Evolutionary conservation across 108 stramenopile genomes (phyloP).

Genomic region (Cyclotella choctawhatcheeana): DNA sequence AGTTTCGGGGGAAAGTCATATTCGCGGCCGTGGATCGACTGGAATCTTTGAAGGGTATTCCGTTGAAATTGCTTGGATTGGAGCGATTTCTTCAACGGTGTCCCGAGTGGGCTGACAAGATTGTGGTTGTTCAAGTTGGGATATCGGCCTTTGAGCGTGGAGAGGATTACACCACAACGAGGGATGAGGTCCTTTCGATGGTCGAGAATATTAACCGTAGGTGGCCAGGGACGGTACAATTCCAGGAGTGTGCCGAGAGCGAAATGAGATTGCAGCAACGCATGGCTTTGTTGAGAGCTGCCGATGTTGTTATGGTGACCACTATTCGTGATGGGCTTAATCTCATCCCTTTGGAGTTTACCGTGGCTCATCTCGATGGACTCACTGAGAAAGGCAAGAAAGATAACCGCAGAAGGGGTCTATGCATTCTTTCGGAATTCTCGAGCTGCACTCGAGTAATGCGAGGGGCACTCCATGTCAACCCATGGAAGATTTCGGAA

Average conservation of each 20-base stretch:
- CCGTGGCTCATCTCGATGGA: slow-evolving; percentile 95
- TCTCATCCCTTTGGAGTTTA: slow-evolving; percentile 95
- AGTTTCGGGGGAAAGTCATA: slow-evolving; percentile 82
- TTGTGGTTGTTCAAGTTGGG: slow-evolving; percentile 96
- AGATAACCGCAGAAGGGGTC: slow-evolving; percentile 88
- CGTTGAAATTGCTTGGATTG: slow-evolving; percentile 94
- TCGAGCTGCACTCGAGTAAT: slow-evolving; percentile 95
- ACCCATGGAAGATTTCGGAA: slow-evolving; percentile 93
- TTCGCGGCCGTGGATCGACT: slow-evolving; percentile 94
- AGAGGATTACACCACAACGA: slow-evolving; percentile 86
- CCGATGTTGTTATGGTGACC: slow-evolving; percentile 91
- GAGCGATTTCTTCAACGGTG: slow-evolving; percentile 91
- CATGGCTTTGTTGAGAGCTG: slow-evolving; percentile 81
- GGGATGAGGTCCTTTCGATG: slow-evolving; percentile 79
- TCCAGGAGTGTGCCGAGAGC: slow-evolving; percentile 84
- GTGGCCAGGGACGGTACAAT: slow-evolving; percentile 90
- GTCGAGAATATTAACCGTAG: slow-evolving; percentile 82
- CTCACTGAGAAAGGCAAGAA: slow-evolving; percentile 68
- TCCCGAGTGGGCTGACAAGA: slow-evolving; percentile 88
- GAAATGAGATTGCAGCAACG: slow-evolving; percentile 84
- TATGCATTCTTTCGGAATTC: slow-evolving; percentile 89
- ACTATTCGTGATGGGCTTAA: slow-evolving; percentile 97
- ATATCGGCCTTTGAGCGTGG: slow-evolving; percentile 88
- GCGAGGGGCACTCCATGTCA: slow-evolving; percentile 93
- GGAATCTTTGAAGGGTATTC: slow-evolving; percentile 95